phyloP scores from a whole-genome alignment of 164 flowering plant species.

The Magnolia officinalis region DNA sequence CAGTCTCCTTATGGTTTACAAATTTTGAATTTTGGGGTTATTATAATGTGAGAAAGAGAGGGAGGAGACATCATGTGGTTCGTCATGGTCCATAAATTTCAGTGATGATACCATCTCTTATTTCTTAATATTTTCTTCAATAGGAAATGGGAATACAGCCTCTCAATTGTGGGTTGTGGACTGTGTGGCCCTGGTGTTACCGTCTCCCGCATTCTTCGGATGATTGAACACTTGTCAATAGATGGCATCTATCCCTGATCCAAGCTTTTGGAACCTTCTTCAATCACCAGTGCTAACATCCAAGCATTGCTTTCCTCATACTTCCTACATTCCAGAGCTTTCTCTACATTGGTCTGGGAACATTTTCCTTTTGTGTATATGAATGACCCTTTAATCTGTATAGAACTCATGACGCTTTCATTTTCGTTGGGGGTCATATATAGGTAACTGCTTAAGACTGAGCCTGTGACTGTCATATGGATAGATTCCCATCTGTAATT shows the following conservation, averaged over 20 bases:
- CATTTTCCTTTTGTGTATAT: no score
- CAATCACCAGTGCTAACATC: background rate
- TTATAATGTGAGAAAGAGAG: background rate
- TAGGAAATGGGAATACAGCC: background rate
- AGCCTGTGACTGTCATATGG: no score
- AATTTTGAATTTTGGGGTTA: background rate
- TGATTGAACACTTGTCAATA: background rate
- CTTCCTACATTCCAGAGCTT: background rate
- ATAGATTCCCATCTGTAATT: no score
- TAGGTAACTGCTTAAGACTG: no score
- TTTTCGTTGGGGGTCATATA: no score
- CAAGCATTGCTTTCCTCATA: background rate
- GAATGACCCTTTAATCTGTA: no score
- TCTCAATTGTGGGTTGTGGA: background rate
- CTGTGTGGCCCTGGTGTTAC: background rate
- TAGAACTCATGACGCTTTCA: no score
- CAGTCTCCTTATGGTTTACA: background rate
- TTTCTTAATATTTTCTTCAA: background rate
- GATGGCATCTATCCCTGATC: background rate
- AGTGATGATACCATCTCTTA: background rate
- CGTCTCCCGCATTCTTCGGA: background rate
- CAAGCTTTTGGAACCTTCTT: background rate
- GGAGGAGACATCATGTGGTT: constrained; percentile 18
- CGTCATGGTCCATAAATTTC: constrained; percentile 23
- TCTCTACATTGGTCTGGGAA: background rate